Conservation (phyloP, 1,284 basidiomycete species). For the Ganoderma resinaceum region DNA sequence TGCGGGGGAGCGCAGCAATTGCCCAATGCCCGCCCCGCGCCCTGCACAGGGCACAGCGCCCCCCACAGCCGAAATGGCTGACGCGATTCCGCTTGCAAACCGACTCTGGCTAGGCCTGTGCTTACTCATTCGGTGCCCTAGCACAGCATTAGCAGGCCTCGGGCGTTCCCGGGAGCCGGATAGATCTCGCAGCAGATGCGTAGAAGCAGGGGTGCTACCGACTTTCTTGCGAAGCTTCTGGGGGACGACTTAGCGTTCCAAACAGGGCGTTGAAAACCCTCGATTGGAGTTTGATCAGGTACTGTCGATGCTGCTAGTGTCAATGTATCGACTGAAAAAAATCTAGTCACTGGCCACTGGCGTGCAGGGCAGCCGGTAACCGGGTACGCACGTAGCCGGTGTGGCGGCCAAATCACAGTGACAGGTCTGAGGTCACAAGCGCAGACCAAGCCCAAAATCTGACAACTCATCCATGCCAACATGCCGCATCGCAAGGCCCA, state of each 20-base stretch:
- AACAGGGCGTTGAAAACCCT: no score
- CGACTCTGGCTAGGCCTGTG: neutral
- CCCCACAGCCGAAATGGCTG: neutral
- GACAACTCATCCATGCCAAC: neutral
- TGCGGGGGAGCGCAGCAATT: neutral
- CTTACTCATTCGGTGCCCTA: neutral
- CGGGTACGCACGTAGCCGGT: neutral
- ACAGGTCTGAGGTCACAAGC: neutral
- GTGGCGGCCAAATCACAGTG: neutral
- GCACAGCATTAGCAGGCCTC: constrained; percentile 1
- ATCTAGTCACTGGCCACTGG: neutral
- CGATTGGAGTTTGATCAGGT: no score
- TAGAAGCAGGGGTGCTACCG: neutral
- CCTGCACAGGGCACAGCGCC: neutral
- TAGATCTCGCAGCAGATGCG: neutral
- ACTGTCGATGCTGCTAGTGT: neutral
- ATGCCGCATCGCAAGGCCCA: neutral
- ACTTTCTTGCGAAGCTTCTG: neutral
- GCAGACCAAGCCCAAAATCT: neutral
- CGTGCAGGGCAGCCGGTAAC: neutral
- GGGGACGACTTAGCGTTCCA: no score
- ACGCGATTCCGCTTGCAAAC: neutral
- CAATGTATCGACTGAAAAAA: neutral
- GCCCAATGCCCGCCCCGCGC: neutral
- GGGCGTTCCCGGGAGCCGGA: neutral